phyloP scores from a whole-genome alignment of 2,329 filamentous ascomycete species.

The Beauveria varroae region DNA sequence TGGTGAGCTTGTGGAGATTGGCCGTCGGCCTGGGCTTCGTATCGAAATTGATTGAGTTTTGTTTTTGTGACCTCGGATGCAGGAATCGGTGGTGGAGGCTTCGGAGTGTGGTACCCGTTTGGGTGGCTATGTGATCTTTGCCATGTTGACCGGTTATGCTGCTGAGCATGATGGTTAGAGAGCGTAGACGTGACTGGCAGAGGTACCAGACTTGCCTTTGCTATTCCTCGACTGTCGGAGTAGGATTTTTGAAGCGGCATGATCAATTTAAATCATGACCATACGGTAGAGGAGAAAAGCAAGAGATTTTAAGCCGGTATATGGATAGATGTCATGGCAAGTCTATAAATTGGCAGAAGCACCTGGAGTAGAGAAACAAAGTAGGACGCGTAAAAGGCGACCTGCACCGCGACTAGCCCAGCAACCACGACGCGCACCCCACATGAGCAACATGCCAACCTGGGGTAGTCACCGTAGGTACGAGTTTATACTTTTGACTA shows the following conservation, averaged over 20 bases:
- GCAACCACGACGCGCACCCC: constrained; percentile 10
- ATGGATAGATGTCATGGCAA: neutral
- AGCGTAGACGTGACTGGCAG: too few species aligned
- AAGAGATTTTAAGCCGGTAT: neutral
- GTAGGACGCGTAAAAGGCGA: constrained; percentile 7
- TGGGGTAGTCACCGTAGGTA: too few species aligned
- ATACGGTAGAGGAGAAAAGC: constrained; percentile 13
- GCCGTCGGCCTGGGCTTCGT: constrained; percentile 20
- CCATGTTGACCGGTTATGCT: constrained; percentile 39
- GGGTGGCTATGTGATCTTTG: constrained; percentile 47
- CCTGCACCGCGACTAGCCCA: constrained; percentile 6
- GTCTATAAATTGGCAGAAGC: neutral
- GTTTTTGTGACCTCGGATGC: constrained; percentile 53
- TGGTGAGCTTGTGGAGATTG: constrained; percentile 15
- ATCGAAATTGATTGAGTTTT: constrained; percentile 52
- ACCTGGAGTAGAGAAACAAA: neutral
- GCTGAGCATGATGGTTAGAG: neutral
- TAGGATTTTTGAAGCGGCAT: constrained; percentile 20
- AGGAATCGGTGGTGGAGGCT: constrained; percentile 33
- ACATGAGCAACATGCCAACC: neutral
- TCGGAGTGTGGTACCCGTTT: constrained; percentile 27
- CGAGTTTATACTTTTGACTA: too few species aligned
- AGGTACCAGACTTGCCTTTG: neutral
- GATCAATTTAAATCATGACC: constrained; percentile 14
- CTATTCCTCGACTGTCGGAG: constrained; percentile 8